A percentile compares a stretch with the other conserved stretches of the same genome.
Conservation (phyloP, 202 grass and related monocot species). For the Bolboschoenoplectus hybrid region DNA sequence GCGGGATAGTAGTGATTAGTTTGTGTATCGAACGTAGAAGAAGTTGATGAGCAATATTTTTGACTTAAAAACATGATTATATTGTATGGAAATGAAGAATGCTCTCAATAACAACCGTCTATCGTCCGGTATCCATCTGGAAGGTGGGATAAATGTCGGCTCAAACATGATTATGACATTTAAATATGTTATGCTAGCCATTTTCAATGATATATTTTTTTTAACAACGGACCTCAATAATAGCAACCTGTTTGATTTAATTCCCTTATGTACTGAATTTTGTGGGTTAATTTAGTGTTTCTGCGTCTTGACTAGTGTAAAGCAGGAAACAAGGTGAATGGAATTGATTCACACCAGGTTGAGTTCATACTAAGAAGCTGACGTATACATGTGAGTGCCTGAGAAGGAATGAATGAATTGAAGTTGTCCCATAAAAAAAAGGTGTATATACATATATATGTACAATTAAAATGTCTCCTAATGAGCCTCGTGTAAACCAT, state of each 20-base stretch:
- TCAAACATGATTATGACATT: conserved; percentile 24
- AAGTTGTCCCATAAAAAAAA: no score
- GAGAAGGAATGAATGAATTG: no score
- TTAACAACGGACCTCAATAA: neutral
- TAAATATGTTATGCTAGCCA: neutral
- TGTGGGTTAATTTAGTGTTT: neutral
- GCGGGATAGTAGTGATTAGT: conserved; percentile 14
- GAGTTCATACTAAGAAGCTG: no score
- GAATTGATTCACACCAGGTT: no score
- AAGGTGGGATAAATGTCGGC: neutral
- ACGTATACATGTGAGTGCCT: no score
- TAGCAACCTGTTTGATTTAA: neutral
- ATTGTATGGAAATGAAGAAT: neutral
- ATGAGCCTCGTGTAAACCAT: no score
- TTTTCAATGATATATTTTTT: neutral
- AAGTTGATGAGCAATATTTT: conserved; percentile 9
- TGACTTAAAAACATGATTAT: conserved; percentile 18
- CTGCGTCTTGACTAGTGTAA: no score
- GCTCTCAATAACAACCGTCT: neutral
- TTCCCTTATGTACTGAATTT: neutral
- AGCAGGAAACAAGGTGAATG: no score
- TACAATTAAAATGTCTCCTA: no score
- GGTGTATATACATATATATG: no score
- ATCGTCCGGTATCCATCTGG: neutral
- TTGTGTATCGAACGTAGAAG: conserved; percentile 12